A percentile compares a stretch with the other conserved stretches of the same genome.
Conservation (phyloP, 768 basidiomycete species). For the Botryobasidium botryosum region DNA sequence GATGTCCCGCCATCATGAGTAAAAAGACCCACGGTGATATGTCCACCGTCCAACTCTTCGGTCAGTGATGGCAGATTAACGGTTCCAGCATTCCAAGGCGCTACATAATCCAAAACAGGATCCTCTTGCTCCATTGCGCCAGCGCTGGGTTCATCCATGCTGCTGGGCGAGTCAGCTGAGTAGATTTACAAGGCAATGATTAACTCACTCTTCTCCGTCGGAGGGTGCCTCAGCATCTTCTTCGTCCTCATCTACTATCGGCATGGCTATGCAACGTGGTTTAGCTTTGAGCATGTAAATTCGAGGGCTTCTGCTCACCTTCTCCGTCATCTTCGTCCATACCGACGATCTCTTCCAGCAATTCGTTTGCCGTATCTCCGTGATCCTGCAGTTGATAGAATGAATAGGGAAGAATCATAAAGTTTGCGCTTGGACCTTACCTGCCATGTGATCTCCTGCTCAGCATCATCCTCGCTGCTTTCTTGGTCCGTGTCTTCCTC, state of each 20-base stretch:
- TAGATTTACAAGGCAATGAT: no score
- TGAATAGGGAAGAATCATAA: not conserved
- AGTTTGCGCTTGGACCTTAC: constrained; percentile 19
- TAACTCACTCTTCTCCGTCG: constrained; percentile 18
- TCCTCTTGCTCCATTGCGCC: no score
- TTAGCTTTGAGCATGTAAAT: not conserved
- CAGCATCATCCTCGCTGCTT: constrained; percentile 35
- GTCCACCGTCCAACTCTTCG: no score
- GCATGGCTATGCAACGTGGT: not conserved
- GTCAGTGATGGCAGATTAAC: no score
- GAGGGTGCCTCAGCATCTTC: constrained; percentile 20
- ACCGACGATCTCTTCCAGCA: constrained; percentile 18
- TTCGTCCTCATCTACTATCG: constrained; percentile 17
- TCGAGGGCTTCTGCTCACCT: not conserved
- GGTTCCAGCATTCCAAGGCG: no score
- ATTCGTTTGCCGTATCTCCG: no score
- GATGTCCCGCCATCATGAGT: no score
- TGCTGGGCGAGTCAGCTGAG: no score
- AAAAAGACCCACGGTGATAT: no score
- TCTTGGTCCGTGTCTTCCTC: constrained; percentile 63
- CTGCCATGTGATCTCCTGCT: constrained; percentile 51
- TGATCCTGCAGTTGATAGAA: no score
- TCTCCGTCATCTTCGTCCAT: constrained; percentile 14
- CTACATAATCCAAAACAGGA: no score
- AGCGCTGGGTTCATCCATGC: no score